Evolutionary conservation across 2,329 filamentous ascomycete species (phyloP).

Genomic region (Lasiodiplodia citricola): DNA sequence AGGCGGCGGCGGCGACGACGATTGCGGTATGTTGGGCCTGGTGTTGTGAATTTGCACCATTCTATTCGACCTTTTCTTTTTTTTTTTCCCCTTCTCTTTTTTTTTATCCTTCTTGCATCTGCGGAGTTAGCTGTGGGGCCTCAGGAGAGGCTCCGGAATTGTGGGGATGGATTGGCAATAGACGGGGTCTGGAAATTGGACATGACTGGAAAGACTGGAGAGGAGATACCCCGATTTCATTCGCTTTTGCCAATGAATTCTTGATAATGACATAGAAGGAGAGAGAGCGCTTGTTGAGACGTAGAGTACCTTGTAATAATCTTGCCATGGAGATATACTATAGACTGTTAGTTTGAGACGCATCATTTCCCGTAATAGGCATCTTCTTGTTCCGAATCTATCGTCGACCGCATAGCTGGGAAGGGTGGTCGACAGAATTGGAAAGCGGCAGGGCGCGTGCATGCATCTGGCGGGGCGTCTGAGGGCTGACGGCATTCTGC

Average conservation of each 20-base stretch:
- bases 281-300: neutral
- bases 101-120: neutral
- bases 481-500: conserved; percentile 2
- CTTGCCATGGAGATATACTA: neutral
- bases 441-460: neutral
- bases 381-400: neutral
- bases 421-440: neutral
- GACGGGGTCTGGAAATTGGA: neutral
- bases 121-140: neutral
- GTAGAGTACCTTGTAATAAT: conserved; percentile 3
- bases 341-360: neutral
- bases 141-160: neutral
- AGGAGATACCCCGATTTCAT: conserved; percentile 17
- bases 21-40: neutral
- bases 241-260: conserved; percentile 5
- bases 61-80: neutral
- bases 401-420: neutral
- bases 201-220: neutral
- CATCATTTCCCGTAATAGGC: neutral
- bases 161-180: neutral
- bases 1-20: neutral
- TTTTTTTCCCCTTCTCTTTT: neutral
- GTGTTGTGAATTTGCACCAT: neutral
- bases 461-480: neutral
- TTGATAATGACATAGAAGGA: conserved; percentile 4